Evolutionary conservation across 148 eudicot species (phyloP).

Genomic region (Hydrangea macrophylla): DNA sequence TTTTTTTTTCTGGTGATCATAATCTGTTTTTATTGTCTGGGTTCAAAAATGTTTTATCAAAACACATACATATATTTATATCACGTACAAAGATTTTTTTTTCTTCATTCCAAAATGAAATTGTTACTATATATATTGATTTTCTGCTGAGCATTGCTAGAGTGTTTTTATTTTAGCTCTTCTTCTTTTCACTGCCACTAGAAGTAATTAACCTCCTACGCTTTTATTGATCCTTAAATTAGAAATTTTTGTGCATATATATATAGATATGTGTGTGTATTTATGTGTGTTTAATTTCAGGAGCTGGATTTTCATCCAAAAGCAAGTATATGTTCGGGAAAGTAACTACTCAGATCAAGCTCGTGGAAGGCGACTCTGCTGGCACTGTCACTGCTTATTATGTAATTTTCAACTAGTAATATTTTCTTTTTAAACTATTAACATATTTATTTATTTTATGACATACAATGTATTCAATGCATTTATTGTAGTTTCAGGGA

Average conservation of each 20-base stretch:
- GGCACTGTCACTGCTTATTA: conserved; percentile 92
- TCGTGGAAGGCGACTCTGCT: conserved; percentile 88
- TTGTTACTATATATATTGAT: too few species aligned
- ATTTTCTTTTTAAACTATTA: neutral
- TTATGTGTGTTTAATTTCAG: conserved; percentile 27
- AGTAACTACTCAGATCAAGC: conserved; percentile 69
- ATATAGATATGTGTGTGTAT: neutral
- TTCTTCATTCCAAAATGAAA: too few species aligned
- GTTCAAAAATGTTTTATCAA: too few species aligned
- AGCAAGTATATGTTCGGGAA: conserved; percentile 86
- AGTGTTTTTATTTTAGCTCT: too few species aligned
- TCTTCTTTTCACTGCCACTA: too few species aligned
- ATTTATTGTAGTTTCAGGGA: neutral
- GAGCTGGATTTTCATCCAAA: conserved; percentile 88
- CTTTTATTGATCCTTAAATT: too few species aligned
- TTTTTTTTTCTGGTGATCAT: neutral
- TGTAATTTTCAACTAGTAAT: conserved; percentile 32
- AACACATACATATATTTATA: too few species aligned
- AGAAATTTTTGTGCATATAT: neutral
- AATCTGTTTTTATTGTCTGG: too few species aligned
- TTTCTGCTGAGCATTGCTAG: neutral
- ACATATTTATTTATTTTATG: too few species aligned
- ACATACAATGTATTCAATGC: neutral
- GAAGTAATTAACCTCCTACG: too few species aligned
- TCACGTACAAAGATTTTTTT: too few species aligned